These are phyloP conservation scores for Ophiostoma pallidulum DNA, from an alignment of 2,329 filamentous ascomycete genomes.

Conservation along the genomic window DNA sequence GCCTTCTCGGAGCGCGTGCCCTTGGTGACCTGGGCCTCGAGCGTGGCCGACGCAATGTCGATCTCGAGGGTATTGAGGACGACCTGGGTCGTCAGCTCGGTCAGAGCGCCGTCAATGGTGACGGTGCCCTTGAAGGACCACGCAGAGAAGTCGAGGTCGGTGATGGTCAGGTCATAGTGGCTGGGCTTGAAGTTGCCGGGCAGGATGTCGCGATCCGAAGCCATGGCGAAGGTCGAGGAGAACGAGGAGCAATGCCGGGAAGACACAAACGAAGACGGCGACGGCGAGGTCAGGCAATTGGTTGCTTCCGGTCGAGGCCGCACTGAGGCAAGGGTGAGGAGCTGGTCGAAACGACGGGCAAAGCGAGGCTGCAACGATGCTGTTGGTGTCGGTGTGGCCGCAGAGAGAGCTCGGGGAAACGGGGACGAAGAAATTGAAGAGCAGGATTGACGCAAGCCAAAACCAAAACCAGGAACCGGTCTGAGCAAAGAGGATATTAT, in stretches of 20 bases:
- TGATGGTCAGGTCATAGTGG: slow-evolving; percentile 78
- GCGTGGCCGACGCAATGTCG: slow-evolving; percentile 57
- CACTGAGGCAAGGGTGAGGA: too few species aligned
- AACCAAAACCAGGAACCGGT: too few species aligned
- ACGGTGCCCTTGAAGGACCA: slow-evolving; percentile 80
- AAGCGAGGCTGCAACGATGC: too few species aligned
- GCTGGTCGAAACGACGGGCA: too few species aligned
- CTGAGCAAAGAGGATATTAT: background rate
- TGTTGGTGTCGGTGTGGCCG: too few species aligned
- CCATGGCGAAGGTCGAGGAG: slow-evolving; percentile 29
- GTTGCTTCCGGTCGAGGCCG: too few species aligned
- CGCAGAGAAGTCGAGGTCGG: slow-evolving; percentile 64
- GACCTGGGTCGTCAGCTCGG: slow-evolving; percentile 63
- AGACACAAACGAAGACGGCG: background rate
- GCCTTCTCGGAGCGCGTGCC: slow-evolving; percentile 49
- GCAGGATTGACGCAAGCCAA: background rate
- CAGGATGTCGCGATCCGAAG: slow-evolving; percentile 50
- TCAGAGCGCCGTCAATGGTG: slow-evolving; percentile 63
- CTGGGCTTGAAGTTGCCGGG: slow-evolving; percentile 62
- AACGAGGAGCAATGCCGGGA: background rate
- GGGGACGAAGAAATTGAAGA: background rate
- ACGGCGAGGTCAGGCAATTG: too few species aligned
- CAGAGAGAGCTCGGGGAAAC: too few species aligned
- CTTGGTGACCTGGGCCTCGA: slow-evolving; percentile 50
- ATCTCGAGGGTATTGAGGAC: slow-evolving; percentile 80